Evolutionary conservation across 2,329 filamentous ascomycete genomes (phyloP).

Genomic region (Epichloe bromicola): DNA sequence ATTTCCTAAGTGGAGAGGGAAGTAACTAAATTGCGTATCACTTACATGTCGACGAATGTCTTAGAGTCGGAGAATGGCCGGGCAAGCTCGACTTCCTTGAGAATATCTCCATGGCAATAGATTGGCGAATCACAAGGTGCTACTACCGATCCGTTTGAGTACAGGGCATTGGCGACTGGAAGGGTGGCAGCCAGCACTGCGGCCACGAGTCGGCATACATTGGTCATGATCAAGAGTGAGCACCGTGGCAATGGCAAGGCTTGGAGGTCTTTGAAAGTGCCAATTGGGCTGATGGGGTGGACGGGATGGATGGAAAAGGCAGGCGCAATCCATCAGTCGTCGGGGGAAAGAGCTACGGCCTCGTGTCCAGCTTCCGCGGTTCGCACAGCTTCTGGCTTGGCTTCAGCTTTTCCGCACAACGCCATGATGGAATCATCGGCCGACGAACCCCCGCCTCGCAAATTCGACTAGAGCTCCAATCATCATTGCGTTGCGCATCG

Average conservation of each 20-base stretch:
- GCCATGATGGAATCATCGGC: no score
- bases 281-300: not conserved
- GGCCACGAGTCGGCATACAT: constrained; percentile 13
- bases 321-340: not conserved
- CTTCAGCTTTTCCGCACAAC: no score
- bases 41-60: constrained; percentile 57
- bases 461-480: no score
- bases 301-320: not conserved
- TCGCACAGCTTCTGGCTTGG: no score
- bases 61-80: constrained; percentile 54
- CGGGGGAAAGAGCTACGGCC: not conserved
- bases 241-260: not conserved
- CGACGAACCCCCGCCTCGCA: no score
- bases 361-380: no score
- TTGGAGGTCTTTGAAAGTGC: no score
- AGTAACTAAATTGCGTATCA: constrained; percentile 2
- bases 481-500: no score
- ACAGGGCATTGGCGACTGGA: constrained; percentile 31
- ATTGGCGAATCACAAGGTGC: constrained; percentile 55
- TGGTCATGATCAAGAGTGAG: constrained; percentile 11
- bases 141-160: constrained; percentile 44
- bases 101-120: constrained; percentile 53
- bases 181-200: constrained; percentile 15
- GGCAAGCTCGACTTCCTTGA: constrained; percentile 49
- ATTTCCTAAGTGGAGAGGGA: not conserved